Evolutionary conservation across 768 basidiomycete genomes (phyloP), one percentile per base, ranked within the genome.

Genomic region (Pisolithus marmoratus): DNA sequence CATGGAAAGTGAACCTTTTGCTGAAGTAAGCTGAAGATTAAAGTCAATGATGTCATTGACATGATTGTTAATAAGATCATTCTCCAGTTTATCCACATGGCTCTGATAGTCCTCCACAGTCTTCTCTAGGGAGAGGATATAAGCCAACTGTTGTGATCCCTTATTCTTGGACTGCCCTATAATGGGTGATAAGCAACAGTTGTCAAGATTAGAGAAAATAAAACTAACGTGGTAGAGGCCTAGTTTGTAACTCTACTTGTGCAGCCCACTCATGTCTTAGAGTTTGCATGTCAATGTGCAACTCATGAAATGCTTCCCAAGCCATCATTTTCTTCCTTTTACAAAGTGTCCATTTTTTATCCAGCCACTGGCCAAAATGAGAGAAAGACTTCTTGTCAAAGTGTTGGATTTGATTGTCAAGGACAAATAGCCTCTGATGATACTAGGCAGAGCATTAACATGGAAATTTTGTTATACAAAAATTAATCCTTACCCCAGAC

Each of bases 401-500:
- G 26, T 51, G 50, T 34, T 11, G 5, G 29, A 57, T 20, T n/a
- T 57, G 56, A 23, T 19, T 41, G 41, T 57, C 55, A 6, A 57
- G 44, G 8, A 51, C 38, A 14, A 58, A 57, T 2, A 56, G 50
- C 22, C 50, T n/a, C 24, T 47, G 54, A 31, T 57, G 24, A 40
- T 43, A 48, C 56, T 57, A 47, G 8, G 27, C 24, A 20, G 37
- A 20, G 22, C 49, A 6, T 49, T 23, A 51, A 14, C n/a, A 1
- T 20, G n/a, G 3, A 41, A 20, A 41, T 29, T 29, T 9, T 29
- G 29, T 11, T 9, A 29, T 29, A 41, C 8, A 20, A 22, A 41
- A 9, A n/a, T 41, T 22, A 41, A 23, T 4, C 42, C 62, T 48
- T 46, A 67, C 64, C 37, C 60, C 58, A 43, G 58, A 60, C 2